phyloP scores from a whole-genome alignment of 1,139 yeast species.

The Suhomyces coccinellae region DNA sequence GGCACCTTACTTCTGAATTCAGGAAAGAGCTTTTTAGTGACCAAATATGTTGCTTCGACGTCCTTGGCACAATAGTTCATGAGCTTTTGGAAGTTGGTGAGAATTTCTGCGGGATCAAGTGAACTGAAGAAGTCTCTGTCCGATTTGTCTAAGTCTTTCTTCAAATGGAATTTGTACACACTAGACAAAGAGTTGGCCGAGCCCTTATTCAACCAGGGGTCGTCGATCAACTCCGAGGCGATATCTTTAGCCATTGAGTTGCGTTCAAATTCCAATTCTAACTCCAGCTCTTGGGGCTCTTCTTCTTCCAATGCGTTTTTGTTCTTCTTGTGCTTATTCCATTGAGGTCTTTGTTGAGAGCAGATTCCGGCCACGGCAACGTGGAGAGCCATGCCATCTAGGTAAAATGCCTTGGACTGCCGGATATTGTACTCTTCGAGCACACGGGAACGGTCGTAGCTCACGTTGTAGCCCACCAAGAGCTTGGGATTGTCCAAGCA shows the following conservation, averaged over 20 bases:
- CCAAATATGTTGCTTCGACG: conserved; percentile 71
- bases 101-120: conserved; percentile 53
- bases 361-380: conserved; percentile 91
- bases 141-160: conserved; percentile 63
- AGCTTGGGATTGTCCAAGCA: conserved; percentile 51
- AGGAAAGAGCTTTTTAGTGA: conserved; percentile 70
- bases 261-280: conserved; percentile 1
- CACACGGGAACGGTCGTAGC: conserved; percentile 87
- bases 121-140: conserved; percentile 65
- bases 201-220: conserved; percentile 81
- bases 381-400: conserved; percentile 94
- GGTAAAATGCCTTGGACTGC: conserved; percentile 68
- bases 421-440: conserved; percentile 76
- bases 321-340: conserved; percentile 62
- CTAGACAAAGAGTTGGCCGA: conserved; percentile 79
- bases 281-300: conserved; percentile 7
- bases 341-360: conserved; percentile 82
- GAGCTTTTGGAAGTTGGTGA: conserved; percentile 57
- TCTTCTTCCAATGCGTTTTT: conserved; percentile 20
- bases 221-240: conserved; percentile 37
- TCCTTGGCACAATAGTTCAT: conserved; percentile 86
- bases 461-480: conserved; percentile 85
- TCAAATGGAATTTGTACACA: conserved; percentile 81
- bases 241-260: conserved; percentile 8
- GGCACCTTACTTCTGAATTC: conserved; percentile 68